Percentiles rank a stretch among this genome's conserved stretches.
Conservation (phyloP, 176 grass and related monocot genomes). For the Juncus effusus region DNA sequence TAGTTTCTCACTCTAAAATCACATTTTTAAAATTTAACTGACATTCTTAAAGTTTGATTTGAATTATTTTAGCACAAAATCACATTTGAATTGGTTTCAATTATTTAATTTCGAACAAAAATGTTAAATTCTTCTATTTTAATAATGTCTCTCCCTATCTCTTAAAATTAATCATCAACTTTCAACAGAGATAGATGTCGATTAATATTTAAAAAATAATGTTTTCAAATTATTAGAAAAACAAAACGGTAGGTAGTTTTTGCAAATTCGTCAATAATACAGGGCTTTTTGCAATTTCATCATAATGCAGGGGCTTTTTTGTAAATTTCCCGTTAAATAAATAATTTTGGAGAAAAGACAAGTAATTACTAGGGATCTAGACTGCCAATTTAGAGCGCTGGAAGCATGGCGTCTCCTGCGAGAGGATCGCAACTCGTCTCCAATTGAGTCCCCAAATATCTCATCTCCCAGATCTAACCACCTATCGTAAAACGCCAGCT, state of each 20-base stretch:
- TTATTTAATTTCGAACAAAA: no score
- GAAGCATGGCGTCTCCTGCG: slow-evolving; percentile 64
- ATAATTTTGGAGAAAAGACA: slow-evolving; percentile 18
- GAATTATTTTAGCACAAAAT: no score
- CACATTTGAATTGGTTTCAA: no score
- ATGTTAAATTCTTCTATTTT: no score
- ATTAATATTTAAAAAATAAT: neutral
- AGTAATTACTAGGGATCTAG: slow-evolving; percentile 71
- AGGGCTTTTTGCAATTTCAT: slow-evolving; percentile 7
- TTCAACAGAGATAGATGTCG: no score
- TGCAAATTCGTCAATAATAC: neutral
- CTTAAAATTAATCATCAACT: no score
- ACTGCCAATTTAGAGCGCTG: slow-evolving; percentile 77
- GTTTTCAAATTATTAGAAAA: neutral
- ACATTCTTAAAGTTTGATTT: no score
- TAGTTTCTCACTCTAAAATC: no score
- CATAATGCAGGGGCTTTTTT: neutral
- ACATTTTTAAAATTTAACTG: no score
- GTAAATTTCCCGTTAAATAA: no score
- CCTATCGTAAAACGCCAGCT: slow-evolving; percentile 62
- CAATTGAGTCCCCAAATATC: slow-evolving; percentile 52
- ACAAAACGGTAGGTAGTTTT: neutral
- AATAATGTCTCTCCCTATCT: no score
- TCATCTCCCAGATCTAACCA: slow-evolving; percentile 75
- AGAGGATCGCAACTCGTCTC: slow-evolving; percentile 52